Evolutionary conservation across 2,329 filamentous ascomycete genomes (phyloP), one percentile per base, ranked within the genome.

Genomic region (Malbranchea cinnamomea): DNA sequence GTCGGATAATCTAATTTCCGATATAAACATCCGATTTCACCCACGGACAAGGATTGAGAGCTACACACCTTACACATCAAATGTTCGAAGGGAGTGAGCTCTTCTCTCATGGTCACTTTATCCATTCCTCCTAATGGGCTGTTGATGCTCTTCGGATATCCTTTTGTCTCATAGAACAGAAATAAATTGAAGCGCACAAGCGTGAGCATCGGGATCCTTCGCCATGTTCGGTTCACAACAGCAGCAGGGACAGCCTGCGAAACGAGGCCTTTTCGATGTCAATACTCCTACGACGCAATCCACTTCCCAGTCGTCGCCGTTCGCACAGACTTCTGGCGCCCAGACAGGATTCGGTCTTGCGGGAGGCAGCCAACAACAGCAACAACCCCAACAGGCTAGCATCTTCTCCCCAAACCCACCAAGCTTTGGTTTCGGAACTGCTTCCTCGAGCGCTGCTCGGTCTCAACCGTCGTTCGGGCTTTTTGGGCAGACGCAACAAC

Each of bases 281-380:
- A 21, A 11, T 7, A 23, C 37, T n/a, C 29, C 30, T 9, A 27
- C 28, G 26, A 25, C 38, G 22, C 35, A 32, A 13, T 30, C 29
- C 22, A 28, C 25, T 15, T 9, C 12, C 28, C 22, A 24, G 12
- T 33, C 32, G 22, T 37, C 36, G 16, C 36, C 30, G 10, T 37
- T 37, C 41, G 26, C 26, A 7, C 28, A 14, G n/a, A 13, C 18
- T 18, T 41, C 42, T 38, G 17, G 40, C 25, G 39, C 40, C 19
- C 45, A 37, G 15, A 34, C 44, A 4, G 23, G 22, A 11, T 31
- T 42, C 26, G 49, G 51, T 31, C 33, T 49, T 28, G 51, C 52
- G 35, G 46, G 48, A 36, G 41, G 42, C 14, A 39, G 37, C 34
- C 42, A 36, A 32, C 41, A 17, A 27, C 41, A 37, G 13, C 41